A percentile compares a stretch with the other conserved stretches of the same genome.
phyloP scores from a whole-genome alignment of 768 basidiomycete species.

The Strobilomyces confusus region DNA sequence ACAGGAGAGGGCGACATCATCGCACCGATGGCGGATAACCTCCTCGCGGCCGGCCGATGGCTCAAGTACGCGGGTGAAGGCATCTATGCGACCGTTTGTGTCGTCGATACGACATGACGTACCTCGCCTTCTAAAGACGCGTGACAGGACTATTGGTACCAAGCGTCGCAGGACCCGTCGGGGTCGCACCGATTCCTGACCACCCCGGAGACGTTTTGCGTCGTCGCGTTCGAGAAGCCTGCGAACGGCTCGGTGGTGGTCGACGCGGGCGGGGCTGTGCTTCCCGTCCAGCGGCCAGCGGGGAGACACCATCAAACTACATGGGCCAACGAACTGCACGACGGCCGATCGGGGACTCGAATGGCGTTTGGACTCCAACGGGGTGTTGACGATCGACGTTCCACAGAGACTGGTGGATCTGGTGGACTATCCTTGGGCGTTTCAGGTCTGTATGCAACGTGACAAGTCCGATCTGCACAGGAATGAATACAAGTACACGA shows the following conservation, averaged over 20 bases:
- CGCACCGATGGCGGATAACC: conserved; percentile 41
- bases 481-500: no score
- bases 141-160: conserved; percentile 50
- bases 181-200: conserved; percentile 44
- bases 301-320: conserved; percentile 40
- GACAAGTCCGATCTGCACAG: no score
- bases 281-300: conserved; percentile 38
- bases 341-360: conserved; percentile 15
- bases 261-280: conserved; percentile 29
- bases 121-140: background rate
- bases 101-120: background rate
- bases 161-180: conserved; percentile 36
- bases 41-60: conserved; percentile 50
- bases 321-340: conserved; percentile 27
- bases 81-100: conserved; percentile 48
- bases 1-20: conserved; percentile 53
- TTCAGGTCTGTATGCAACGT: conserved; percentile 32
- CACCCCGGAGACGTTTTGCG: conserved; percentile 46
- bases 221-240: conserved; percentile 42
- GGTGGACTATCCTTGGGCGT: conserved; percentile 39
- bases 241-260: conserved; percentile 32
- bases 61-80: conserved; percentile 46
- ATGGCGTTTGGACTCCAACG: conserved; percentile 31
- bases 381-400: conserved; percentile 29
- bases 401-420: conserved; percentile 21